Evolutionary conservation across 768 basidiomycete genomes (phyloP).

Genomic region (Boletus patriciae): DNA sequence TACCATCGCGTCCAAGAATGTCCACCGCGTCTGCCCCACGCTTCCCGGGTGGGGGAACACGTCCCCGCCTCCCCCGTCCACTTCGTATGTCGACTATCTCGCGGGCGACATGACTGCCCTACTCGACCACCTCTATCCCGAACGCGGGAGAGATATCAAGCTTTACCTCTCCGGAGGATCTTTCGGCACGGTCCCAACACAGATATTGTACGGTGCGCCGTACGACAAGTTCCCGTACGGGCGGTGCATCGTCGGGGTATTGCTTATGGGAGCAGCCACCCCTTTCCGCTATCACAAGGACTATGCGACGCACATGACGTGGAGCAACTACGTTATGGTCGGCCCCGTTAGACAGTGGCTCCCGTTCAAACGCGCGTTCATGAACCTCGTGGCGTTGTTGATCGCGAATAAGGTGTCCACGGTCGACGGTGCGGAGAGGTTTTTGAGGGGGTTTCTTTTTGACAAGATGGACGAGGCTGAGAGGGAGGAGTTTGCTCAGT

Average conservation of each 20-base stretch:
- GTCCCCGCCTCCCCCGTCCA: conserved; percentile 37
- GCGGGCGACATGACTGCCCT: conserved; percentile 46
- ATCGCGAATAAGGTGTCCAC: conserved; percentile 39
- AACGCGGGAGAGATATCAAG: conserved; percentile 35
- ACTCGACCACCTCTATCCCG: conserved; percentile 51
- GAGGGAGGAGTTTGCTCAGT: conserved; percentile 35
- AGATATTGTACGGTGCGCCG: conserved; percentile 55
- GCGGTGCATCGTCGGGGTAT: conserved; percentile 44
- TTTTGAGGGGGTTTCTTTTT: conserved; percentile 41
- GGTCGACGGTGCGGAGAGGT: conserved; percentile 41
- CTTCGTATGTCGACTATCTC: conserved; percentile 43
- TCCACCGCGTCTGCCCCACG: conserved; percentile 51
- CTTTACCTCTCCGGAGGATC: conserved; percentile 55
- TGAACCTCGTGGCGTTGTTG: conserved; percentile 32
- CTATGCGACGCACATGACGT: conserved; percentile 47
- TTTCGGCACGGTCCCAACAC: conserved; percentile 53
- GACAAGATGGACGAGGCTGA: conserved; percentile 41
- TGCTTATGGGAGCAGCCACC: conserved; percentile 47
- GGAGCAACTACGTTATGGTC: conserved; percentile 45
- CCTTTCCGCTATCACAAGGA: conserved; percentile 48
- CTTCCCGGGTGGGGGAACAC: conserved; percentile 61
- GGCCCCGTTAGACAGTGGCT: conserved; percentile 46
- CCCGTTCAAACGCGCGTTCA: conserved; percentile 39
- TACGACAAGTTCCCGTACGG: conserved; percentile 54
- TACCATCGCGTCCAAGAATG: conserved; percentile 38